Conservation (phyloP, 2,329 filamentous ascomycete species). For the Talaromyces marneffei region DNA sequence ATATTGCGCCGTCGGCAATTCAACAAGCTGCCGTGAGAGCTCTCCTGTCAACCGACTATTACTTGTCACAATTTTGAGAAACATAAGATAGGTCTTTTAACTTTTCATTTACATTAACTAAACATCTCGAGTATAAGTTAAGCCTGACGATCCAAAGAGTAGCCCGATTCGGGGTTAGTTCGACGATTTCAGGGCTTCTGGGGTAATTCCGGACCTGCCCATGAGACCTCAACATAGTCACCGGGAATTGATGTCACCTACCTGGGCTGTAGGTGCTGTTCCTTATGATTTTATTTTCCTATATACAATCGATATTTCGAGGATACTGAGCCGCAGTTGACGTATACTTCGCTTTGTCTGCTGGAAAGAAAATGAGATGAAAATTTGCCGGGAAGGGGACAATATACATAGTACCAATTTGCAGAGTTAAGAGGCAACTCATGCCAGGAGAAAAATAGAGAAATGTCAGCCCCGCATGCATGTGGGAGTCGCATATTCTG, state of each 20-base stretch:
- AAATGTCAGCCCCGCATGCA: not conserved
- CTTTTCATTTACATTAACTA: not conserved
- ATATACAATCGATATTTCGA: not conserved
- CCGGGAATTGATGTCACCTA: not conserved
- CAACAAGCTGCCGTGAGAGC: not conserved
- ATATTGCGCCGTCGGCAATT: not conserved
- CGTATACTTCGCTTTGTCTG: not conserved
- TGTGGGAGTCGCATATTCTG: not conserved
- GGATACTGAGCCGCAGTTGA: not conserved
- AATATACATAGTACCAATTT: too few species aligned
- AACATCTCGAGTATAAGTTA: not conserved
- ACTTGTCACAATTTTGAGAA: not conserved
- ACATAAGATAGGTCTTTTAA: too few species aligned
- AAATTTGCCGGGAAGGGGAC: not conserved
- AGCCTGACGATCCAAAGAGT: not conserved
- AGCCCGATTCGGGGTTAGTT: not conserved
- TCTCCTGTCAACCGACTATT: not conserved
- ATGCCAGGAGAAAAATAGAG: not conserved
- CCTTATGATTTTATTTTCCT: not conserved
- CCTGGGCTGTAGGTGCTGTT: not conserved
- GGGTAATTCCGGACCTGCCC: not conserved
- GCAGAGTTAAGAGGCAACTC: not conserved
- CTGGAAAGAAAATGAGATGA: not conserved
- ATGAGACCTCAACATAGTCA: not conserved
- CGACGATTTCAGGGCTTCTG: not conserved